Base-by-base conservation (phyloP, 306 rosid species). In the Quercus glauca region DNA sequence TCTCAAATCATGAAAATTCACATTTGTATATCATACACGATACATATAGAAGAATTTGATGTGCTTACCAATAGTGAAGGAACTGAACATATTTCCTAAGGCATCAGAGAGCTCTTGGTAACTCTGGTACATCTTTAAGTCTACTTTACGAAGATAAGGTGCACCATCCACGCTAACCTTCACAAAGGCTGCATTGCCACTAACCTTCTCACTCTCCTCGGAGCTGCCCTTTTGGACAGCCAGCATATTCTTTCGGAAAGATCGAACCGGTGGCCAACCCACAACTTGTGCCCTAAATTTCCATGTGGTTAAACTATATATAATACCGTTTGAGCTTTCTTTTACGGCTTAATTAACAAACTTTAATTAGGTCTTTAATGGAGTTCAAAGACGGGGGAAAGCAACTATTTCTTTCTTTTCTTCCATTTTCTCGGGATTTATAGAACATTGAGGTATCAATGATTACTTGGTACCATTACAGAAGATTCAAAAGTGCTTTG, bases 81-180 rank as follows among this genome's bases (percentile, higher is more conserved):
- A 85, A 70, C 85, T 89, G 83, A 95, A 93, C 96, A 95, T 89
- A 20, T 91, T 91, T 85, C 86, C 90, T 0, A 95, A 86, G 82
- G 98, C 94, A 86, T 90, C 89, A 61, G 92, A 91, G 77, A 95
- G 97, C 28, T 93, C 64, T 23, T 84, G 90, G 87, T 95, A 95
- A 72, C 82, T 81, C 43, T 82, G 90, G 89, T 84, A 91, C 65
- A 87, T 81, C 70, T 51, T 88, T 65, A 95, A 81, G 80, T 93
- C 99, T 49, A 95, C 90, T 55, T 95, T 93, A 56, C 99, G 97
- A 41, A 95, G 99, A 60, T 92, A 95, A 41, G 99, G 99, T 26
- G 99, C 99, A 43, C 99, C 99, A 43, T 95, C 97, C 89, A 95
- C 86, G 91, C 98, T 92, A 4, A 95, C 99, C 85, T 95, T 93